Evolutionary conservation across 2,329 filamentous ascomycete species (phyloP).

Genomic region (Berkeleyomyces rouxiae): DNA sequence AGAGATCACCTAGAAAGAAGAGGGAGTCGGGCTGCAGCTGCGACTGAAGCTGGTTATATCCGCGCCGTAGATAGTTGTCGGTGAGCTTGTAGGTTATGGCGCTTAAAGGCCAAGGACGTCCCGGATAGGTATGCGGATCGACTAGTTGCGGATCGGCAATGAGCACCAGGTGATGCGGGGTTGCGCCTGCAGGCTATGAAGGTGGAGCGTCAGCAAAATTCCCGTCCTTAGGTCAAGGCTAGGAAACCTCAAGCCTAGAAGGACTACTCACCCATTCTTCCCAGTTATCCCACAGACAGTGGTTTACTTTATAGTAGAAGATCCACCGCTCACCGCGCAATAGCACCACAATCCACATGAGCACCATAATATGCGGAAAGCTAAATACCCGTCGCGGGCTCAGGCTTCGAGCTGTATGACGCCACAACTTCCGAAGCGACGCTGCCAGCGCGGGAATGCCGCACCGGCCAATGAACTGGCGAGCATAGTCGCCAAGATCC

Average conservation of each 20-base stretch:
- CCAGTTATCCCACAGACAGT: conserved; percentile 74
- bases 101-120: conserved; percentile 46
- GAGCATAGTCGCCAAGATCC: neutral
- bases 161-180: conserved; percentile 69
- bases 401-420: conserved; percentile 25
- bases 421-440: conserved; percentile 10
- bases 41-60: conserved; percentile 62
- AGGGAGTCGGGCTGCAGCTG: conserved; percentile 69
- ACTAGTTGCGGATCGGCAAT: conserved; percentile 84
- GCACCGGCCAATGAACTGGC: neutral
- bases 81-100: conserved; percentile 45
- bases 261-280: conserved; percentile 63
- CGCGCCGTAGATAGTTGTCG: conserved; percentile 75
- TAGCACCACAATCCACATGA: conserved; percentile 59
- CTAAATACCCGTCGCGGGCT: conserved; percentile 36
- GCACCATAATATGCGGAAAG: conserved; percentile 50
- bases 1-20: conserved; percentile 84
- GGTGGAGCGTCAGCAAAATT: neutral
- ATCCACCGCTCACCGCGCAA: conserved; percentile 74
- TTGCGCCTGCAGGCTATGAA: conserved; percentile 55
- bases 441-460: neutral
- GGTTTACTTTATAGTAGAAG: conserved; percentile 52
- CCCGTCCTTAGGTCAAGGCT: conserved; percentile 1
- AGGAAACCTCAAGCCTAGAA: neutral
- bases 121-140: conserved; percentile 88